Percentiles rank a stretch among this genome's conserved stretches.
These are phyloP conservation scores for Debaryomyces tyrocola DNA, from an alignment of 805 yeast species.

Conservation along the genomic window DNA sequence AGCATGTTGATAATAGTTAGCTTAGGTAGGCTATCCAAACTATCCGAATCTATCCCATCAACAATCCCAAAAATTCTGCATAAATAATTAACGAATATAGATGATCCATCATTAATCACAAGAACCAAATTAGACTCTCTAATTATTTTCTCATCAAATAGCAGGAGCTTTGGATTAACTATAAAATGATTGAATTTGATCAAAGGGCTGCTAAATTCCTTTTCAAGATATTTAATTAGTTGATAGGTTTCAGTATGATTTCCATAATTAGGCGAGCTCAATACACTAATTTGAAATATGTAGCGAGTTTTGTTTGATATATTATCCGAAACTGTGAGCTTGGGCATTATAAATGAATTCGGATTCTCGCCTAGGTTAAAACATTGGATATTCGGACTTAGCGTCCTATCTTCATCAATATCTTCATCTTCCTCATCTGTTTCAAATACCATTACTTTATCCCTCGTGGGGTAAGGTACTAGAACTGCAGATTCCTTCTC, in stretches of 20 bases:
- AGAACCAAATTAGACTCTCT: slow-evolving; percentile 29
- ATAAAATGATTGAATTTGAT: slow-evolving; percentile 17
- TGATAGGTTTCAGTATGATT: slow-evolving; percentile 19
- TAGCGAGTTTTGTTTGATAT: slow-evolving; percentile 2
- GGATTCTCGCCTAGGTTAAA: slow-evolving; percentile 5
- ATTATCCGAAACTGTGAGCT: slow-evolving; percentile 23
- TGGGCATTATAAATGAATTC: slow-evolving; percentile 40
- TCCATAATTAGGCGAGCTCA: slow-evolving; percentile 16
- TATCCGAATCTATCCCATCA: neutral
- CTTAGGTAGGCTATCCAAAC: slow-evolving; percentile 18
- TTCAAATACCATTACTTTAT: slow-evolving; percentile 39
- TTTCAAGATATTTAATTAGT: slow-evolving; percentile 16
- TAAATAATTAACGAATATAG: slow-evolving; percentile 24
- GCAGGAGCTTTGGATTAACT: slow-evolving; percentile 3
- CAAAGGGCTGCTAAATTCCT: slow-evolving; percentile 9
- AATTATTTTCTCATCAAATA: slow-evolving; percentile 16
- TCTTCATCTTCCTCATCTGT: slow-evolving; percentile 41
- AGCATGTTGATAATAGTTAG: slow-evolving; percentile 38
- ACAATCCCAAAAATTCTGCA: slow-evolving; percentile 10
- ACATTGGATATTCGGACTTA: slow-evolving; percentile 1
- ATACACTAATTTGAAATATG: slow-evolving; percentile 20
- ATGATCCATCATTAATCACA: slow-evolving; percentile 40
- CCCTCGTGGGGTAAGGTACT: slow-evolving; percentile 18
- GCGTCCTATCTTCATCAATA: slow-evolving; percentile 3
- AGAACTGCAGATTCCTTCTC: slow-evolving; percentile 17